Evolutionary conservation across 2,329 filamentous ascomycete species (phyloP).

Genomic region (Colletotrichum paranaense): DNA sequence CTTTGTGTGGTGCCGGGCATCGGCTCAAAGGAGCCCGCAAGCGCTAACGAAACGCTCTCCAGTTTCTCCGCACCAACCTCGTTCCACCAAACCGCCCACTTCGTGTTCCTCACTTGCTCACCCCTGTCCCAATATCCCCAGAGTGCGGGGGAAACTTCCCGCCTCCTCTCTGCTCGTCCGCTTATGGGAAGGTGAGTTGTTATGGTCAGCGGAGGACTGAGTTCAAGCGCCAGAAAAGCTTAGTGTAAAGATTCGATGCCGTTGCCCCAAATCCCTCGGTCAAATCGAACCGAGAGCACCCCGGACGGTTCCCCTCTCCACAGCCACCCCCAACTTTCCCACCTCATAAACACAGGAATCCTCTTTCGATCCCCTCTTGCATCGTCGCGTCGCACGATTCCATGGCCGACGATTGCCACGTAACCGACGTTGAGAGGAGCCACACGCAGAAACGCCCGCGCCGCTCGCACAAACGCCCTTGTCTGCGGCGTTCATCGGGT

Average conservation of each 20-base stretch:
- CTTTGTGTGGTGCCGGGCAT: constrained; percentile 24
- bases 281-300: constrained; percentile 19
- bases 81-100: constrained; percentile 8
- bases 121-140: constrained; percentile 5
- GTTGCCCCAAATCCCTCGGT: constrained; percentile 14
- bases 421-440: constrained; percentile 9
- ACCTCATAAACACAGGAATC: constrained; percentile 18
- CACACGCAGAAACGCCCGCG: constrained; percentile 1
- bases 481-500: neutral
- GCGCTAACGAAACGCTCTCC: constrained; percentile 5
- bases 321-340: constrained; percentile 10
- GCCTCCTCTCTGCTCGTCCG: neutral
- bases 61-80: constrained; percentile 33
- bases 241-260: neutral
- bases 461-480: neutral
- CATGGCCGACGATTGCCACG: constrained; percentile 36
- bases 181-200: neutral
- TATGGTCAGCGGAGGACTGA: neutral
- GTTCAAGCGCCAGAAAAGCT: neutral
- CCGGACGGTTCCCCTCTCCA: neutral
- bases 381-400: constrained; percentile 35
- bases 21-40: constrained; percentile 24
- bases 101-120: neutral
- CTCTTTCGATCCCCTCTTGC: constrained; percentile 15
- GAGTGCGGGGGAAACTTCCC: constrained; percentile 17